phyloP scores from a whole-genome alignment of 441 rosid genomes.

The Aleurites moluccanus region DNA sequence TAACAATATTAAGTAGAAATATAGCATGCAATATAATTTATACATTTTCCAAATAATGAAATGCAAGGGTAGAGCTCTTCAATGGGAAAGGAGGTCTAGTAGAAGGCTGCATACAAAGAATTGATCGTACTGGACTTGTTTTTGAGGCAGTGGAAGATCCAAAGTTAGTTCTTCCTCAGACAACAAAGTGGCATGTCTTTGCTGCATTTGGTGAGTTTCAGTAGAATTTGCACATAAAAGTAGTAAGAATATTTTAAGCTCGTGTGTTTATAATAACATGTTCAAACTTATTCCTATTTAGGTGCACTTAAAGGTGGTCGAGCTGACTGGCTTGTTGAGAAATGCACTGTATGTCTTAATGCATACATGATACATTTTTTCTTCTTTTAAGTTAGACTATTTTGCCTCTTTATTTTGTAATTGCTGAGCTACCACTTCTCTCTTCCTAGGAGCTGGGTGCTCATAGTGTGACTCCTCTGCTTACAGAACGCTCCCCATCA shows the following conservation, averaged over 20 bases:
- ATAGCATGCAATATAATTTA: slow-evolving; percentile 2
- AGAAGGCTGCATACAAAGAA: slow-evolving; percentile 56
- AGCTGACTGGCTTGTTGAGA: slow-evolving; percentile 92
- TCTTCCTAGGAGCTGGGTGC: slow-evolving; percentile 78
- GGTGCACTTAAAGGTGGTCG: slow-evolving; percentile 89
- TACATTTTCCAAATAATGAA: slow-evolving; percentile 13
- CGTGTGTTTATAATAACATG: background rate
- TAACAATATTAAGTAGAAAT: background rate
- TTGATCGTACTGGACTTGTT: slow-evolving; percentile 63
- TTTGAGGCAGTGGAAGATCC: slow-evolving; percentile 66
- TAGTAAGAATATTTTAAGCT: background rate
- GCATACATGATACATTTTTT: slow-evolving; percentile 5
- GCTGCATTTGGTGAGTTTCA: slow-evolving; percentile 72
- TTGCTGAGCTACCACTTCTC: background rate
- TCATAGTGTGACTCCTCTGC: slow-evolving; percentile 75
- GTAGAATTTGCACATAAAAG: background rate
- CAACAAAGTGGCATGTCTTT: slow-evolving; percentile 70
- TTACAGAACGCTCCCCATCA: slow-evolving; percentile 63
- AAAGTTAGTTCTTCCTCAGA: slow-evolving; percentile 44
- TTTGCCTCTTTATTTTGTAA: slow-evolving; percentile 1
- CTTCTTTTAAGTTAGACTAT: background rate
- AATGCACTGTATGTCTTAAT: slow-evolving; percentile 65
- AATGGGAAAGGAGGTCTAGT: slow-evolving; percentile 83
- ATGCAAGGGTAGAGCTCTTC: slow-evolving; percentile 84
- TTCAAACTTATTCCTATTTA: slow-evolving; percentile 28